phyloP scores from a whole-genome alignment of 345 rosid species.

The Alliaria petiolata region DNA sequence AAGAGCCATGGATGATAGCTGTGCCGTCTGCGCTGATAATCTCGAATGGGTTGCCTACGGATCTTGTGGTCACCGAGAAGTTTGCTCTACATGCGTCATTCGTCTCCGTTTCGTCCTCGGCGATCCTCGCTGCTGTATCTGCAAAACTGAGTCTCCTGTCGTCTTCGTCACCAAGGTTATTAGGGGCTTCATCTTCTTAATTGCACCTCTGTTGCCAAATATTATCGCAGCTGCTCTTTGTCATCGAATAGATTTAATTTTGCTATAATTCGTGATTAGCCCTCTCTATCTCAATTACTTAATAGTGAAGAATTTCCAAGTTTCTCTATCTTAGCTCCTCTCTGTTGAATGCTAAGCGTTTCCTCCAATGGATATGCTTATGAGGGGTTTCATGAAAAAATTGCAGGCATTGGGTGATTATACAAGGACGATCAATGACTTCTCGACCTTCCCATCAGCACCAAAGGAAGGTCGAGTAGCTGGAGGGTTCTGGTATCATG shows the following conservation, averaged over 20 bases:
- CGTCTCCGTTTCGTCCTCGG: slow-evolving; percentile 87
- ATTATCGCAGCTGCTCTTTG: neutral
- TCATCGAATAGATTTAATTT: neutral
- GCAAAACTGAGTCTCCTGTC: slow-evolving; percentile 64
- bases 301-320: too few species aligned
- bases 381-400: neutral
- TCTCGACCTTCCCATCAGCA: slow-evolving; percentile 69
- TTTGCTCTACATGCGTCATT: slow-evolving; percentile 82
- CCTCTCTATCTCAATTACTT: neutral
- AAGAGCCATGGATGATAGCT: slow-evolving; percentile 74
- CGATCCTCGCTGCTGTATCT: slow-evolving; percentile 90
- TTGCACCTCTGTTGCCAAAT: neutral
- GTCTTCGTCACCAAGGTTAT: slow-evolving; percentile 86
- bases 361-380: neutral
- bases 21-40: slow-evolving; percentile 89
- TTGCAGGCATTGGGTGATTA: slow-evolving; percentile 88
- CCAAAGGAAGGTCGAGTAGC: slow-evolving; percentile 80
- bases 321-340: neutral
- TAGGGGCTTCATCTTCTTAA: slow-evolving; percentile 11
- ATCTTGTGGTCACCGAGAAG: slow-evolving; percentile 90
- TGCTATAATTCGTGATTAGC: neutral
- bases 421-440: slow-evolving; percentile 84
- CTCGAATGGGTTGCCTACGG: slow-evolving; percentile 96
- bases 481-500: slow-evolving; percentile 81
- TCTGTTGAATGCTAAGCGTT: neutral